A percentile compares a stretch with the other conserved stretches of the same genome.
Evolutionary conservation across 2,329 filamentous ascomycete species (phyloP).

Genomic region (Epichloe gansuensis): DNA sequence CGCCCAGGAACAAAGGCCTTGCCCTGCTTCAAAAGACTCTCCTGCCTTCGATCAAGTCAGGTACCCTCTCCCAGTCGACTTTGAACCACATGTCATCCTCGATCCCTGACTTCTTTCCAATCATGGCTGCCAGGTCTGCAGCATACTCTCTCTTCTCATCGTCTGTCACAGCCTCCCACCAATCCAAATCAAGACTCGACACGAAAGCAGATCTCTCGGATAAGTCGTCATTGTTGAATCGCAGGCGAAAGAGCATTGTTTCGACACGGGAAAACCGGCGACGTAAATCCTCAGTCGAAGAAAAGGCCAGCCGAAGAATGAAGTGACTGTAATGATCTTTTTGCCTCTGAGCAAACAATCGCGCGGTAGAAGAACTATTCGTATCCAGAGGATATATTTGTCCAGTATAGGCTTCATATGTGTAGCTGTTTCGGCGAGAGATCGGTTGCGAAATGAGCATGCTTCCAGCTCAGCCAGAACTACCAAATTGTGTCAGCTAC

Average conservation of each 20-base stretch:
- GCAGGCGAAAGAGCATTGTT: slow-evolving; percentile 74
- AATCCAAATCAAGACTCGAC: slow-evolving; percentile 64
- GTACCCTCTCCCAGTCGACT: slow-evolving; percentile 88
- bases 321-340: slow-evolving; percentile 98
- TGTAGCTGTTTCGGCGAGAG: slow-evolving; percentile 64
- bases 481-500: slow-evolving; percentile 20
- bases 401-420: slow-evolving; percentile 81
- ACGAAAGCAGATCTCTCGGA: slow-evolving; percentile 68
- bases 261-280: slow-evolving; percentile 78
- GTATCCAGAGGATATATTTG: slow-evolving; percentile 72
- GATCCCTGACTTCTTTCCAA: slow-evolving; percentile 23
- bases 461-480: slow-evolving; percentile 83
- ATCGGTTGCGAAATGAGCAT: slow-evolving; percentile 88
- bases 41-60: slow-evolving; percentile 73
- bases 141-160: slow-evolving; percentile 60
- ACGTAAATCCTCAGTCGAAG: slow-evolving; percentile 80
- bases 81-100: slow-evolving; percentile 92
- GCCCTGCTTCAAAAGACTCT: slow-evolving; percentile 66
- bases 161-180: slow-evolving; percentile 77
- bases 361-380: slow-evolving; percentile 51
- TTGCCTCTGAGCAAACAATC: slow-evolving; percentile 61
- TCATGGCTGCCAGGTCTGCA: slow-evolving; percentile 45
- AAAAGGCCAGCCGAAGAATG: slow-evolving; percentile 86
- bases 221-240: slow-evolving; percentile 65
- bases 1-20: slow-evolving; percentile 84